These are phyloP conservation scores for Phylloporus rhodoxanthus DNA, from an alignment of 768 basidiomycete species.

Conservation along the genomic window DNA sequence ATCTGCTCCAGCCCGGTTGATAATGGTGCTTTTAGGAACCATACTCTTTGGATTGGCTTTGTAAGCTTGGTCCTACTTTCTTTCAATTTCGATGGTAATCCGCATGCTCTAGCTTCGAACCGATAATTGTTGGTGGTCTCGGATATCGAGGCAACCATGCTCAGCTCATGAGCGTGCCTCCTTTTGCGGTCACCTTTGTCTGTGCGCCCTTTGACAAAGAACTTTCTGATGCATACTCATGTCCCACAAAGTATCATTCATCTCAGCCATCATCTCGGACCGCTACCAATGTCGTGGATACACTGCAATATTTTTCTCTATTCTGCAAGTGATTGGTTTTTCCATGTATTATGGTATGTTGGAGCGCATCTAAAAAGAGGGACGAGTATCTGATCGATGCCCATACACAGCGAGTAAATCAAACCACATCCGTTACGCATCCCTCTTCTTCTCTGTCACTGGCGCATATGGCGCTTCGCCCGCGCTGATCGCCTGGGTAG, in stretches of 20 bases:
- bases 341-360: constrained; percentile 3
- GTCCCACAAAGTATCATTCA: constrained; percentile 28
- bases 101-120: constrained; percentile 53
- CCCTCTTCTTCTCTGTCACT: constrained; percentile 50
- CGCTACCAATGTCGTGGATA: constrained; percentile 46
- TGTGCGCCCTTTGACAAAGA: constrained; percentile 26
- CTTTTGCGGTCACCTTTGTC: constrained; percentile 45
- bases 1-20: neutral
- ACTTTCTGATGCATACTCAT: neutral
- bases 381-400: neutral
- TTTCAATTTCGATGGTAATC: constrained; percentile 27
- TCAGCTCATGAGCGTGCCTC: constrained; percentile 58
- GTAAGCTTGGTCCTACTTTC: constrained; percentile 11
- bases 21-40: constrained; percentile 10
- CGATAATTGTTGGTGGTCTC: constrained; percentile 55
- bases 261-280: constrained; percentile 47
- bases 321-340: constrained; percentile 34
- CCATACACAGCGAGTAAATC: constrained; percentile 24
- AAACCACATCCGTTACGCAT: constrained; percentile 43
- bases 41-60: constrained; percentile 16
- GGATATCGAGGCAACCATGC: constrained; percentile 49
- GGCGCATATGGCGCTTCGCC: constrained; percentile 49
- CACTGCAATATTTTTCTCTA: constrained; percentile 38
- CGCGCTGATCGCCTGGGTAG: constrained; percentile 49
- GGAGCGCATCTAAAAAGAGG: neutral